phyloP scores from a whole-genome alignment of 371 early-diverging fungal species.

The Chytridium lagenaria region DNA sequence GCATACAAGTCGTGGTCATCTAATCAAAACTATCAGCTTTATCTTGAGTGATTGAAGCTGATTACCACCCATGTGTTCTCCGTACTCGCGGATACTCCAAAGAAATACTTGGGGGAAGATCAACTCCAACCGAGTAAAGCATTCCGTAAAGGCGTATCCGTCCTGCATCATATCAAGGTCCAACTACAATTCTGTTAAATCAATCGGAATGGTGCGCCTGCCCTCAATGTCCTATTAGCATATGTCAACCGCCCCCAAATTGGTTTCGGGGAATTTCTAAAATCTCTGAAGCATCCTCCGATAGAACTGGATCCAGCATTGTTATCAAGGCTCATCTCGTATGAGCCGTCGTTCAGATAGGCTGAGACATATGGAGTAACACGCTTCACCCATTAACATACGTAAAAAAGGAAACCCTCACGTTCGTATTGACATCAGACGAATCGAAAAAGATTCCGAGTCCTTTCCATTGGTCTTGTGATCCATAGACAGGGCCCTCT shows the following conservation, averaged over 20 bases:
- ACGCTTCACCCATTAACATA: slow-evolving; percentile 34
- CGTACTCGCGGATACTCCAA: slow-evolving; percentile 71
- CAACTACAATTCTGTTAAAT: slow-evolving; percentile 49
- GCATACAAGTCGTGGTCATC: slow-evolving; percentile 84
- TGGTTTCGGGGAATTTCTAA: slow-evolving; percentile 69
- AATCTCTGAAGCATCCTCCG: slow-evolving; percentile 74
- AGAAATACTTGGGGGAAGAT: slow-evolving; percentile 79
- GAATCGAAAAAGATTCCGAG: slow-evolving; percentile 13
- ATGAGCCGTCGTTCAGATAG: slow-evolving; percentile 72
- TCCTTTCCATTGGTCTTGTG: slow-evolving; percentile 68
- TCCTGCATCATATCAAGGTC: slow-evolving; percentile 66
- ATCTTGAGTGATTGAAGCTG: neutral
- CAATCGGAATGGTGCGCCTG: slow-evolving; percentile 37
- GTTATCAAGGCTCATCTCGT: slow-evolving; percentile 55
- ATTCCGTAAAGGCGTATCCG: slow-evolving; percentile 65
- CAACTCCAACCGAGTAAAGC: slow-evolving; percentile 63
- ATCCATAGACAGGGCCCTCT: slow-evolving; percentile 77
- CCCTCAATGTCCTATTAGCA: slow-evolving; percentile 63
- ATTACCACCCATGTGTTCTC: slow-evolving; percentile 42
- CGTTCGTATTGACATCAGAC: slow-evolving; percentile 17
- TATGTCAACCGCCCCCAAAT: slow-evolving; percentile 71
- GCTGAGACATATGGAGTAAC: slow-evolving; percentile 71
- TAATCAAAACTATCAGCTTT: slow-evolving; percentile 14
- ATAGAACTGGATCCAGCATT: slow-evolving; percentile 47
- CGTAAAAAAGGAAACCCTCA: slow-evolving; percentile 38